Evolutionary conservation across 257 asterid genomes (phyloP).

Genomic region (Gentiana dahurica): DNA sequence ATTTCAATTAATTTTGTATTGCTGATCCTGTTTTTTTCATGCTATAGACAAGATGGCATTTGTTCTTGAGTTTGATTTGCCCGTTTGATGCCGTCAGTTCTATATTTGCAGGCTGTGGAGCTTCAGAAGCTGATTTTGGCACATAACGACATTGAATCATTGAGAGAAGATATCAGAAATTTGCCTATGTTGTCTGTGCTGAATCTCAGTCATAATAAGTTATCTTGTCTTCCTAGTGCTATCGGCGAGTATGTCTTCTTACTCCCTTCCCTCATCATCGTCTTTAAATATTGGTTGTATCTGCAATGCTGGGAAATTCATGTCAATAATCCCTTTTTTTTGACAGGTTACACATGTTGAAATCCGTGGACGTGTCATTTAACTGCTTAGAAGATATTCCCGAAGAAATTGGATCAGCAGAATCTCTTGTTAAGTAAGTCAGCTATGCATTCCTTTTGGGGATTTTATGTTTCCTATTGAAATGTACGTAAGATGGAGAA

Average conservation of each 20-base stretch:
- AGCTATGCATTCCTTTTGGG: constrained; percentile 10
- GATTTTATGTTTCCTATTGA: background rate
- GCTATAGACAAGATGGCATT: background rate
- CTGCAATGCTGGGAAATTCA: constrained; percentile 1
- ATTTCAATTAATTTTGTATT: constrained; percentile 5
- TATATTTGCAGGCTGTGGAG: constrained; percentile 65
- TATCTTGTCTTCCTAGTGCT: constrained; percentile 71
- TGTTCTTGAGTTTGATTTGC: background rate
- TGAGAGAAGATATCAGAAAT: constrained; percentile 78
- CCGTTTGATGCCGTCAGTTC: constrained; percentile 10
- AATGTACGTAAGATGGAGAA: no score
- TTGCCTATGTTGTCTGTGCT: constrained; percentile 51
- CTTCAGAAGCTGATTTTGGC: constrained; percentile 92
- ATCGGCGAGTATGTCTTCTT: constrained; percentile 72
- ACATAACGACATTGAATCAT: constrained; percentile 64
- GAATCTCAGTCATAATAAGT: constrained; percentile 83
- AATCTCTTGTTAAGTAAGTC: constrained; percentile 79
- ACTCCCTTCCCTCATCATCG: constrained; percentile 5
- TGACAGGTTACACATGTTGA: constrained; percentile 70
- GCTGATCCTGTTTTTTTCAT: background rate
- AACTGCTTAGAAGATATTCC: constrained; percentile 61
- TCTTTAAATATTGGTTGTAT: background rate
- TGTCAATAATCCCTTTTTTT: background rate
- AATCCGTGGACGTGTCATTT: constrained; percentile 64
- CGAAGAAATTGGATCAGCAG: constrained; percentile 67